Percentiles rank a stretch among this genome's conserved stretches.
phyloP scores from a whole-genome alignment of 805 yeast species.

The Hanseniaspora mollemarum region DNA sequence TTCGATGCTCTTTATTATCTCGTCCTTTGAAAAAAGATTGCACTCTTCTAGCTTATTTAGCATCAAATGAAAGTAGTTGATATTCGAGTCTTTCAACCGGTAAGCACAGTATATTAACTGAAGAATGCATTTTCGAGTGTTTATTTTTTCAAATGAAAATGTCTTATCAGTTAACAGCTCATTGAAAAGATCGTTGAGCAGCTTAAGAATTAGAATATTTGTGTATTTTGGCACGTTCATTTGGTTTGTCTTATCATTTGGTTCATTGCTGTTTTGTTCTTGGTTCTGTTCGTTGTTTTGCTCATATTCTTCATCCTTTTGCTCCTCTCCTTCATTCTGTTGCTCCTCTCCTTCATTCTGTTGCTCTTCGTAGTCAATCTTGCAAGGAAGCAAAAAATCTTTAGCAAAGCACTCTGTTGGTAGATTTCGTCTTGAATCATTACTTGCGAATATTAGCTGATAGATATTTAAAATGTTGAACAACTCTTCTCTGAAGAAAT shows the following conservation, averaged over 20 bases:
- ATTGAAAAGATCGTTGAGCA: conserved; percentile 27
- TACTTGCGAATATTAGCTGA: conserved; percentile 19
- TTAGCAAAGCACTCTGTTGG: conserved; percentile 17
- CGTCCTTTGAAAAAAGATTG: conserved; percentile 21
- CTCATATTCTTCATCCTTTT: conserved; percentile 2
- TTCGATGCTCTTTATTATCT: conserved; percentile 23
- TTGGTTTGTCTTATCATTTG: conserved; percentile 25
- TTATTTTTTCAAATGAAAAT: conserved; percentile 29
- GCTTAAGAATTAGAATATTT: conserved; percentile 24
- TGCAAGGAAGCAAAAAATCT: conserved; percentile 4
- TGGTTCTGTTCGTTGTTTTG: not conserved
- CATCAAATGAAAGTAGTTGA: conserved; percentile 27
- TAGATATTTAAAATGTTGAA: conserved; percentile 26
- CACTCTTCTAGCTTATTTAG: conserved; percentile 25
- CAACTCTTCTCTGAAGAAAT: conserved; percentile 63
- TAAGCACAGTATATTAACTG: conserved; percentile 86
- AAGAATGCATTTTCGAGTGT: conserved; percentile 55
- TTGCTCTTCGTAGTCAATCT: conserved; percentile 19
- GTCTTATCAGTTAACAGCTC: conserved; percentile 25
- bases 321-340: conserved; percentile 7
- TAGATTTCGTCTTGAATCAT: conserved; percentile 15
- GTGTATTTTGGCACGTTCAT: conserved; percentile 4
- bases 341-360: conserved; percentile 23
- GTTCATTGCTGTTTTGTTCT: conserved; percentile 17
- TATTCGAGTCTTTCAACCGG: conserved; percentile 44